Base-by-base conservation (phyloP, 164 flowering plant species). In the Umbellularia californica region DNA sequence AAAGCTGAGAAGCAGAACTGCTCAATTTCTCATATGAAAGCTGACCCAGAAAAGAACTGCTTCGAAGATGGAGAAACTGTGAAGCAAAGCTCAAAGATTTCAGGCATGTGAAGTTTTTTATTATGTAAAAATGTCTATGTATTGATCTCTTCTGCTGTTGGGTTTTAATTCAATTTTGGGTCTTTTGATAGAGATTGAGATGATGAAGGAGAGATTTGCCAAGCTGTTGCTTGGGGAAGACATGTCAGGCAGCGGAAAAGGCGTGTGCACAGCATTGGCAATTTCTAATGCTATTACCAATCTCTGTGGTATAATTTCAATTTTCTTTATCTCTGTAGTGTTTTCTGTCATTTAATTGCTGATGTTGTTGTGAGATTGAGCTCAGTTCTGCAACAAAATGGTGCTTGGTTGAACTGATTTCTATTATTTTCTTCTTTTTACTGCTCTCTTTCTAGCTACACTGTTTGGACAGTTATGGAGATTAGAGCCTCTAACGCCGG, bases 171-270 rank as follows among this genome's bases (percentile, higher is more conserved):
- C 47, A 41, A 41, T 41, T 41, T 41, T 41, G 47, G 47, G 60
- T 55, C n/a, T 55, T 55, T 55, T 68, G 83, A 74, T 82, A 88
- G 97, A 91, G 69, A 70, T 83, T 50, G 93, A 88, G 75, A 69
- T 88, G 86, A 91, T 93, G 94, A 90, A 88, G 83, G 96, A 93
- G 78, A 75, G 91, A 30, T 93, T 93, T 65, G 88, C 96, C 0
- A 93, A 91, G 83, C 86, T 93, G 70, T 83, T 92, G 19, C 88
- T 92, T 0, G 97, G 94, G 35, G 97, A 92, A 77, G 97, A 92
- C 71, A 90, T 91, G 97, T 93, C 97, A 0, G 97, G 96, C 30
- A 87, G 94, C 24, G 92, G 93, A 2, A 89, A 89, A 60, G 97
- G 97, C 55, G 94, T 93, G 0, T 87, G 89, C 68, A 87, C 91